phyloP scores from a whole-genome alignment of 495 filamentous ascomycete species.

The Cenococcum geophilum region DNA sequence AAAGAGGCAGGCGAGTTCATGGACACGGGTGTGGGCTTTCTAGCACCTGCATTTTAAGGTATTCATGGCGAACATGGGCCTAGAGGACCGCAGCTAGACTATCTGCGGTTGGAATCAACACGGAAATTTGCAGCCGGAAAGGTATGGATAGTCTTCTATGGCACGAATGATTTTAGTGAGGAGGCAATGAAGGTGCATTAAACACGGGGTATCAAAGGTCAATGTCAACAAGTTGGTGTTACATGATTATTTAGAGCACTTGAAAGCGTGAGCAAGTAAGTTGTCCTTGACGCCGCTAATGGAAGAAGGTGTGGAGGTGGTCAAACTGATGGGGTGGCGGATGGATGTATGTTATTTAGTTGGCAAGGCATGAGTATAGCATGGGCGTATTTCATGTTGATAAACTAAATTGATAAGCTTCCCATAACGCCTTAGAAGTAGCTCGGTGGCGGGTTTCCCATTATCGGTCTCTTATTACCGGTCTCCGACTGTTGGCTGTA shows the following conservation, averaged over 20 bases:
- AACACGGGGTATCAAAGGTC: slow-evolving; percentile 26
- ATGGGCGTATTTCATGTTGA: not conserved
- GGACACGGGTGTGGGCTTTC: slow-evolving; percentile 27
- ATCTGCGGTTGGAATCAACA: slow-evolving; percentile 18
- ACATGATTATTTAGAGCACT: slow-evolving; percentile 23
- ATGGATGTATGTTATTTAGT: slow-evolving; percentile 25
- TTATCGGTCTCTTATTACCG: too few relatives aligned
- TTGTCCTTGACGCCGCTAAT: slow-evolving; percentile 27
- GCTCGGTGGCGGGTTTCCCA: too few relatives aligned
- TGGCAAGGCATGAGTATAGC: slow-evolving; percentile 23
- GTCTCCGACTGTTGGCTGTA: too few relatives aligned
- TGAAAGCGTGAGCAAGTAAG: slow-evolving; percentile 21
- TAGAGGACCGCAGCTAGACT: slow-evolving; percentile 22
- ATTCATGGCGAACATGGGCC: slow-evolving; percentile 34
- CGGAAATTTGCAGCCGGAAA: slow-evolving; percentile 9
- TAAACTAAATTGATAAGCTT: not conserved
- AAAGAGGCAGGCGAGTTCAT: slow-evolving; percentile 32
- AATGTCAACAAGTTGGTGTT: slow-evolving; percentile 34
- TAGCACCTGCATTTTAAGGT: slow-evolving; percentile 32
- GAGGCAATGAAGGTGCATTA: slow-evolving; percentile 25
- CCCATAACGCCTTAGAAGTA: too few relatives aligned
- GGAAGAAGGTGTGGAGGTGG: slow-evolving; percentile 27
- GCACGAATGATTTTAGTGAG: slow-evolving; percentile 25
- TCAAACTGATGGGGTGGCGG: slow-evolving; percentile 23
- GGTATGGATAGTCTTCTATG: slow-evolving; percentile 20